Percentiles rank a stretch among this genome's conserved stretches.
These are phyloP conservation scores for Ilex paraguariensis DNA, from an alignment of 305 asterid species.

Conservation along the genomic window DNA sequence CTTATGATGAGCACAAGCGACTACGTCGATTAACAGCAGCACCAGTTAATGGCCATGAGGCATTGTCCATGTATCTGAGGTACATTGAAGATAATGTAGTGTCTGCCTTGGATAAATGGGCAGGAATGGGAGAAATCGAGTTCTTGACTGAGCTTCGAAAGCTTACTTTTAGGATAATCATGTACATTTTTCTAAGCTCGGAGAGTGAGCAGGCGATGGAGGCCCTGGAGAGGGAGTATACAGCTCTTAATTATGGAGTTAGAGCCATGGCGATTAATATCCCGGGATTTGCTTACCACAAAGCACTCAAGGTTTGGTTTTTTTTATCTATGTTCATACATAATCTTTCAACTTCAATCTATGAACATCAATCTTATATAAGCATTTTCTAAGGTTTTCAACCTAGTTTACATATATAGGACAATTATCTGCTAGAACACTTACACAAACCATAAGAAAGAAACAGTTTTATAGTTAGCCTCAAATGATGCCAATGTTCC, in stretches of 20 bases:
- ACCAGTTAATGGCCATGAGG: conserved; percentile 80
- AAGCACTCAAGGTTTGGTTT: conserved; percentile 60
- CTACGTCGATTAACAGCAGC: conserved; percentile 64
- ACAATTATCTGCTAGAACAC: no score
- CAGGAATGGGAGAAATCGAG: conserved; percentile 63
- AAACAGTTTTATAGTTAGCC: no score
- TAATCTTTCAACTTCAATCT: no score
- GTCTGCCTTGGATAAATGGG: conserved; percentile 54
- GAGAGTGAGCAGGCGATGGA: conserved; percentile 50
- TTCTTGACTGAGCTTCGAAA: conserved; percentile 57
- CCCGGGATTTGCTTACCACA: conserved; percentile 74
- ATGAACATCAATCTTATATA: no score
- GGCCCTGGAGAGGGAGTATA: conserved; percentile 65
- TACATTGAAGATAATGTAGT: conserved; percentile 61
- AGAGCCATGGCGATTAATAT: conserved; percentile 79
- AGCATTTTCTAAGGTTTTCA: no score
- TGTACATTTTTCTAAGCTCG: conserved; percentile 73
- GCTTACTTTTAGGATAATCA: conserved; percentile 74
- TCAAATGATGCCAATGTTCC: no score
- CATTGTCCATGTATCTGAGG: conserved; percentile 49
- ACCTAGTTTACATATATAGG: no score
- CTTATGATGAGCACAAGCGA: conserved; percentile 65
- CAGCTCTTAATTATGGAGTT: conserved; percentile 60
- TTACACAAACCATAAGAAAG: no score
- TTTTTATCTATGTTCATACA: neutral